Percentiles rank a stretch among this genome's conserved stretches.
Conservation (phyloP, 106 monocot species). For the Apostasia shenzhenica region DNA sequence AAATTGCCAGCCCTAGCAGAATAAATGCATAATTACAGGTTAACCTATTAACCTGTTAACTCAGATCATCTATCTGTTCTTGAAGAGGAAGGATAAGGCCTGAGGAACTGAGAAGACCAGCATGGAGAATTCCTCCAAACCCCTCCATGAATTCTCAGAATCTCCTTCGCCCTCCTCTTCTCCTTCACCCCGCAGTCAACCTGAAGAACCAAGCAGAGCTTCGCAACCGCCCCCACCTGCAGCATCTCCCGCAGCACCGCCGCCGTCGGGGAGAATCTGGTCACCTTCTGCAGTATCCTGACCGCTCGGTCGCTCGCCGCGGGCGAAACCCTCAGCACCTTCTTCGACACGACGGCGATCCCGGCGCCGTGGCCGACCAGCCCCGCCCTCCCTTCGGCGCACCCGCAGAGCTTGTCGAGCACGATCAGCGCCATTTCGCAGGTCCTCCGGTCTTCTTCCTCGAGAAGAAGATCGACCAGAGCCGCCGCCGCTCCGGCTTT, state of each 20-base stretch:
- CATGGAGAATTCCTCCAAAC: conserved; percentile 66
- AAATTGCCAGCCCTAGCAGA: too few species aligned
- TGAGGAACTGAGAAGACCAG: conserved; percentile 25
- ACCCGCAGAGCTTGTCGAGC: conserved; percentile 15
- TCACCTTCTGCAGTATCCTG: conserved; percentile 25
- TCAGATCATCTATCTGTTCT: too few species aligned
- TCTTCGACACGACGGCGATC: conserved; percentile 33
- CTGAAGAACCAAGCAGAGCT: conserved; percentile 36
- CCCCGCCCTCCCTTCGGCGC: conserved; percentile 27
- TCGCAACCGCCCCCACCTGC: conserved; percentile 47
- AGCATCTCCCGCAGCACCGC: conserved; percentile 51
- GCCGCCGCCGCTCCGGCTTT: conserved; percentile 4
- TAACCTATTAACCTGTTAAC: too few species aligned
- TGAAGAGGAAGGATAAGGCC: background rate
- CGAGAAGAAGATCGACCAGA: conserved; percentile 11
- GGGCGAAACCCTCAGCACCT: conserved; percentile 44
- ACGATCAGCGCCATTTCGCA: conserved; percentile 29
- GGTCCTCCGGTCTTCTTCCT: background rate
- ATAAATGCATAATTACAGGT: too few species aligned
- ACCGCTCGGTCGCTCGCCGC: conserved; percentile 41
- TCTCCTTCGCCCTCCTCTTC: conserved; percentile 50
- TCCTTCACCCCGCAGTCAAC: conserved; percentile 26
- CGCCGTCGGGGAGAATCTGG: conserved; percentile 23
- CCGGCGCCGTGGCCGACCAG: conserved; percentile 21
- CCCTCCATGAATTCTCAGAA: conserved; percentile 50